Evolutionary conservation across 306 rosid species (phyloP).

Genomic region (Fagus crenata): DNA sequence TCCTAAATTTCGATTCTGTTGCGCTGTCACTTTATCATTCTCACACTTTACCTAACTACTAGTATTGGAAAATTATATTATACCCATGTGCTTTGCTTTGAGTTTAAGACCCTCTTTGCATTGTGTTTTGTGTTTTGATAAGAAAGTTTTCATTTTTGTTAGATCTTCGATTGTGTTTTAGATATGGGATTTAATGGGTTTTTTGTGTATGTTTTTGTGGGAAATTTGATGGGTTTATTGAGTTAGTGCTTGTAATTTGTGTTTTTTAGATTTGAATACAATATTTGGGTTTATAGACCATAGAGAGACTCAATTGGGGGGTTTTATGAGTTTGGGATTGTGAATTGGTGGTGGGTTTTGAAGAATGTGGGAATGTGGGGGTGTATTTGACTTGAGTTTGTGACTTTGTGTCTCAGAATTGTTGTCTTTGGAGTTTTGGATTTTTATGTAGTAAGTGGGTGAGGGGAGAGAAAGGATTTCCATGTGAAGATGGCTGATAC

Average conservation of each 20-base stretch:
- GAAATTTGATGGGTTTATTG: conserved; percentile 16
- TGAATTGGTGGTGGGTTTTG: conserved; percentile 29
- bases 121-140: conserved; percentile 23
- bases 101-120: conserved; percentile 59
- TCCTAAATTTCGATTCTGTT: conserved; percentile 41
- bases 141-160: neutral
- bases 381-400: conserved; percentile 26
- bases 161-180: conserved; percentile 19
- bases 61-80: conserved; percentile 21
- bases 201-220: conserved; percentile 21
- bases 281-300: conserved; percentile 13
- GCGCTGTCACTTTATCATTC: conserved; percentile 53
- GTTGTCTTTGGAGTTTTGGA: conserved; percentile 39
- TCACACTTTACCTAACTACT: conserved; percentile 53
- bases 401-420: conserved; percentile 5
- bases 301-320: conserved; percentile 9
- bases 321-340: conserved; percentile 30
- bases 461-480: conserved; percentile 38
- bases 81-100: conserved; percentile 54
- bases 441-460: conserved; percentile 28
- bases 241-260: conserved; percentile 25
- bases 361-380: conserved; percentile 37
- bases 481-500: conserved; percentile 67
- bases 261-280: conserved; percentile 42
- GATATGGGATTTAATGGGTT: conserved; percentile 26